Evolutionary conservation across 1,284 basidiomycete genomes (phyloP).

Genomic region (Microbotryum intermedium): DNA sequence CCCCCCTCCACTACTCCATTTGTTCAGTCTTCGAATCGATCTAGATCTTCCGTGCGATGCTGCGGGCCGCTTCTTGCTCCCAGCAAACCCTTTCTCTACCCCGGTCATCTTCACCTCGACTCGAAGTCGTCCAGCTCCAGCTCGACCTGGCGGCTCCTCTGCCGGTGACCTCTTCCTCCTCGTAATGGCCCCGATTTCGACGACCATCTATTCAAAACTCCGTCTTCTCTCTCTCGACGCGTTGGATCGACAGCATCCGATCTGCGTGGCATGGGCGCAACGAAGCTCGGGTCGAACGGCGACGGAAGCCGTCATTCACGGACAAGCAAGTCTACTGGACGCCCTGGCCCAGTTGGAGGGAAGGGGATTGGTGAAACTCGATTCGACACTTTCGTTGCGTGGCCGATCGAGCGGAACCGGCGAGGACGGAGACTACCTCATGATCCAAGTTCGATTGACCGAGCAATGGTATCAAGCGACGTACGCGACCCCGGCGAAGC

Average conservation of each 20-base stretch:
- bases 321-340: conserved; percentile 20
- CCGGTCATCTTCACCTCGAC: conserved; percentile 1
- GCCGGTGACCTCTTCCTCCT: background rate
- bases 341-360: conserved; percentile 3
- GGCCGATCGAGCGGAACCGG: background rate
- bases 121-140: too few relatives aligned
- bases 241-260: conserved; percentile 4
- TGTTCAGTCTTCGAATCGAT: too few relatives aligned
- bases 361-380: background rate
- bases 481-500: conserved; percentile 5
- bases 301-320: background rate
- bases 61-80: too few relatives aligned
- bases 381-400: background rate
- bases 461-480: background rate
- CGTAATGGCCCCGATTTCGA: background rate
- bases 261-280: conserved; percentile 1
- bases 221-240: conserved; percentile 16
- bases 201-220: background rate
- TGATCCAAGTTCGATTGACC: conserved; percentile 1
- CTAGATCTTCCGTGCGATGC: too few relatives aligned
- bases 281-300: background rate
- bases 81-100: background rate
- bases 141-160: background rate
- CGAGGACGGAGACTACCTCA: background rate
- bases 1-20: too few relatives aligned